A percentile compares a stretch with the other conserved stretches of the same genome.
Evolutionary conservation across 768 basidiomycete species (phyloP).

Genomic region (Leccinum sublutescens): DNA sequence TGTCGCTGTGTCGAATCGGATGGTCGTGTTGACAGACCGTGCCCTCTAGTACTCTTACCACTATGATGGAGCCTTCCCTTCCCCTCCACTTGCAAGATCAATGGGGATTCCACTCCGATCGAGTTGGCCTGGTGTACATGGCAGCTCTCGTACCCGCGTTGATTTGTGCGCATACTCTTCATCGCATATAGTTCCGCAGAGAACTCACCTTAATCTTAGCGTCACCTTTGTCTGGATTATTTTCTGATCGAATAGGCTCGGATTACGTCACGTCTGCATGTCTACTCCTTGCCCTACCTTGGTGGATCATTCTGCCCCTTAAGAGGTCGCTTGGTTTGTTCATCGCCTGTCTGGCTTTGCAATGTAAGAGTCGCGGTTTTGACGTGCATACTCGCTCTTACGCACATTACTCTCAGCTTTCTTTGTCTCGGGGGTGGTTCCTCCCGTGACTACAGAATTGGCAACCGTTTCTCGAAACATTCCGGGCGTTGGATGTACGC

Average conservation of each 20-base stretch:
- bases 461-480: slow-evolving; percentile 56
- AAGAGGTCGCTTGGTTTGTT: slow-evolving; percentile 47
- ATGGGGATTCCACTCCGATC: slow-evolving; percentile 47
- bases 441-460: slow-evolving; percentile 66
- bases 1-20: slow-evolving; percentile 8
- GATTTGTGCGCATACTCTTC: slow-evolving; percentile 48
- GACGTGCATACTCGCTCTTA: neutral
- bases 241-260: slow-evolving; percentile 54
- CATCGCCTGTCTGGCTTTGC: slow-evolving; percentile 41
- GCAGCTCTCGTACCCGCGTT: slow-evolving; percentile 63
- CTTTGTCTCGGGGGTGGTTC: slow-evolving; percentile 55
- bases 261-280: slow-evolving; percentile 52
- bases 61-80: slow-evolving; percentile 54
- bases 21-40: neutral
- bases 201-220: slow-evolving; percentile 36
- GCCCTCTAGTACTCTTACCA: slow-evolving; percentile 43
- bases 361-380: slow-evolving; percentile 42
- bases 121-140: slow-evolving; percentile 66
- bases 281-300: slow-evolving; percentile 56
- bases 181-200: neutral
- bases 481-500: slow-evolving; percentile 68
- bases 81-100: slow-evolving; percentile 51
- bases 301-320: slow-evolving; percentile 59
- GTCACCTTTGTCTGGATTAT: slow-evolving; percentile 56
- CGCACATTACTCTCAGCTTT: slow-evolving; percentile 42